Percentiles rank a stretch among this genome's conserved stretches.
Conservation (phyloP, 495 filamentous ascomycete species). For the Daldinia vernicosa region DNA sequence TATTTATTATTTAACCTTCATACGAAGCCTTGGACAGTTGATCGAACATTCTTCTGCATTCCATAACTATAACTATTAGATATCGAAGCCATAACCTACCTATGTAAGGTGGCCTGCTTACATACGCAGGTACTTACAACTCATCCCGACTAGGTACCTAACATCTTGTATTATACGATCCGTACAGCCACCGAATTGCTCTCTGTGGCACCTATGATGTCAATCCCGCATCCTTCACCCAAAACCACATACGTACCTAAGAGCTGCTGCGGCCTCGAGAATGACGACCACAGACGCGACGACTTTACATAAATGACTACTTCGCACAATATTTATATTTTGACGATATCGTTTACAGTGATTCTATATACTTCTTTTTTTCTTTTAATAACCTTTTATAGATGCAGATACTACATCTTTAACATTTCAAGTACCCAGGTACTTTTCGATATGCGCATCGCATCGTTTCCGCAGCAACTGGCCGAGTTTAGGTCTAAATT, state of each 20-base stretch:
- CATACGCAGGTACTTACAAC: no score
- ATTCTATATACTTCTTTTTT: no score
- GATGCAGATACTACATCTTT: no score
- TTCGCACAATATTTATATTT: no score
- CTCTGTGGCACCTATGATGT: neutral
- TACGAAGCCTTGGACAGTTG: neutral
- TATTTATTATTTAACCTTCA: neutral
- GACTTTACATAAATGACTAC: neutral
- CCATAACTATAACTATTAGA: slow-evolving; percentile 2
- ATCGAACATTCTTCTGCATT: slow-evolving; percentile 10
- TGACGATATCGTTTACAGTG: no score
- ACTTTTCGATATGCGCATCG: neutral
- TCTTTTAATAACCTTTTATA: no score
- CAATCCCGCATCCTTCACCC: neutral
- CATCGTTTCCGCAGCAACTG: neutral
- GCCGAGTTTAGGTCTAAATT: neutral
- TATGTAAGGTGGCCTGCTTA: no score
- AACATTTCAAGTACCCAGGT: no score
- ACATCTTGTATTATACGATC: no score
- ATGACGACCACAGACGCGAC: neutral
- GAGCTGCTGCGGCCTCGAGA: neutral
- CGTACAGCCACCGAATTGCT: neutral
- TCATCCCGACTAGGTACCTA: neutral
- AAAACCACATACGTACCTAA: no score
- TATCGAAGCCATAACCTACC: neutral